Evolutionary conservation across 1,284 basidiomycete species (phyloP), one percentile per base, ranked within the genome.

Genomic region (Pisolithus thermaeus): DNA sequence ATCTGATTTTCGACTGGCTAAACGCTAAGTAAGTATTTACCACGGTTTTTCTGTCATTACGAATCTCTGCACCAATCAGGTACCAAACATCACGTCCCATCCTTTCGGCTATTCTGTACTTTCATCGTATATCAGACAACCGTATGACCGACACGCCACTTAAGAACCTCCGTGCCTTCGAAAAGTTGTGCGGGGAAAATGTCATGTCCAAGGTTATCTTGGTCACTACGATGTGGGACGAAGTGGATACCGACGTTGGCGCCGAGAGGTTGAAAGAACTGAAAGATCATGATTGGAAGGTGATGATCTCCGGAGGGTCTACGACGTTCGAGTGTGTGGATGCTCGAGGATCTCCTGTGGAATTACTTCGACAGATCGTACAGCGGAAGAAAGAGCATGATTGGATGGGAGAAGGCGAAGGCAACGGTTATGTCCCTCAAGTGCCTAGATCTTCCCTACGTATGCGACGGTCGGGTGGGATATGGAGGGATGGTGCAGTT

Each of bases 81-180:
- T 30, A 67, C 72, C 50, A 55, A 66, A 35, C 56, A 62, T n/a
- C 60, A 62, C 18, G 18, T 20, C 46, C 50, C 22, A 47, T 63
- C 25, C 60, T 79, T 3, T 65, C 70, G 18, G 77, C 74, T 0
- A 65, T 79, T 41, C 64, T 80, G n/a, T 80, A 78, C 59, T 60
- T 78, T 54, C 77, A 79, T 53, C 70, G 72, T 4, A 79, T 79
- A 52, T 67, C 73, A 7, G 75, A 78, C 58, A 66, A 65, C 55
- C 67, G 74, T 11, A 66, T 78, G 52, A 69, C 69, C 1, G 73
- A 74, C 9, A 69, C 71, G 23, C 70, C 73, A 2, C 55, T 65
- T 7, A 69, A 69, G 27, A 76, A 72, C 54, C 71, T 76, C 52
- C 60, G 61, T 22, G 64, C 74, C 56, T 74, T 77, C 57, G 59